Conservation (phyloP, 2,329 filamentous ascomycete genomes). For the Calonectria ilicicola region DNA sequence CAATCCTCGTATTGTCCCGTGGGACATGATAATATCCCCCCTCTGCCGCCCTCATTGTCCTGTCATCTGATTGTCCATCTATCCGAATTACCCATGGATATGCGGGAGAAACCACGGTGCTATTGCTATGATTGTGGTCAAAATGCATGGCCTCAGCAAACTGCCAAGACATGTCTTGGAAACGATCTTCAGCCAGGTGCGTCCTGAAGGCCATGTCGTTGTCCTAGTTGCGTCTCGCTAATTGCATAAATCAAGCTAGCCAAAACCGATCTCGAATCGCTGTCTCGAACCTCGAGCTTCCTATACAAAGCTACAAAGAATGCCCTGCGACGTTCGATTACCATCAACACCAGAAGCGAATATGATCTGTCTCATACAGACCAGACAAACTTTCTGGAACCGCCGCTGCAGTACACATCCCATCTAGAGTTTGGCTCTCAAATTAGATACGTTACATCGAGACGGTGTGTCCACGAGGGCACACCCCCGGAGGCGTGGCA, state of each 20-base stretch:
- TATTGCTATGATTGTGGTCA: neutral
- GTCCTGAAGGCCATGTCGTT: neutral
- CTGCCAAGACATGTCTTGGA: neutral
- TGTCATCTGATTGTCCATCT: neutral
- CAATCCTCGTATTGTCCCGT: neutral
- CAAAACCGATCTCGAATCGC: neutral
- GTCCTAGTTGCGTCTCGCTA: neutral
- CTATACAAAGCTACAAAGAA: neutral
- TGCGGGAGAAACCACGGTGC: neutral
- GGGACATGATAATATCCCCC: neutral
- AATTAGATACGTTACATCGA: neutral
- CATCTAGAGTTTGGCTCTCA: neutral
- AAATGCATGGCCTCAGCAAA: neutral
- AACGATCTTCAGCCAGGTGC: neutral
- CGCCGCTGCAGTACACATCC: neutral
- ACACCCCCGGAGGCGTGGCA: neutral
- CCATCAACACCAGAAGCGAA: neutral
- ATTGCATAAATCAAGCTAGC: neutral
- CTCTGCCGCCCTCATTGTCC: neutral
- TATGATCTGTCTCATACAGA: neutral
- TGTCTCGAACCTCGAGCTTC: neutral
- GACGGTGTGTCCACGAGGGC: neutral
- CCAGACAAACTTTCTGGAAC: neutral
- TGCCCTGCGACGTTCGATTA: neutral
- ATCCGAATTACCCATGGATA: neutral